These are phyloP conservation scores for Galerina marginata DNA, from an alignment of 768 basidiomycete genomes.

Conservation along the genomic window DNA sequence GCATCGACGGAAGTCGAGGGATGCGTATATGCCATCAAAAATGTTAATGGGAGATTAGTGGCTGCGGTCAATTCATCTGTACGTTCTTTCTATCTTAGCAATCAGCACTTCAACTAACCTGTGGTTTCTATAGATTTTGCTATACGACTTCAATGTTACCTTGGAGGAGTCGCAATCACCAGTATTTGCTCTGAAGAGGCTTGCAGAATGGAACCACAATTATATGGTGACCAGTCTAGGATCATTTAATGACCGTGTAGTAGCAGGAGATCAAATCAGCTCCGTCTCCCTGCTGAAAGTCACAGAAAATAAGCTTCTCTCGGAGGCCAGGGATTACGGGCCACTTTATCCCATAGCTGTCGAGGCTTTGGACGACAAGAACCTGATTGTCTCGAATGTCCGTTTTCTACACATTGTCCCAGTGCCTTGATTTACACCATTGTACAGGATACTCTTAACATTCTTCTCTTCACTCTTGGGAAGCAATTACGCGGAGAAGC, in stretches of 20 bases:
- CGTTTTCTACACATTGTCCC: conserved; percentile 17
- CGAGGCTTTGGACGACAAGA: conserved; percentile 57
- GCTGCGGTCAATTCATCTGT: conserved; percentile 83
- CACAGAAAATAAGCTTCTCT: conserved; percentile 45
- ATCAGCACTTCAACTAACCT: background rate
- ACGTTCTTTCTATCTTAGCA: conserved; percentile 28
- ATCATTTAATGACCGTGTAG: conserved; percentile 55
- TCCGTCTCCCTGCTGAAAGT: conserved; percentile 76
- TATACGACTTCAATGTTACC: conserved; percentile 45
- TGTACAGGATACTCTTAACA: conserved; percentile 65
- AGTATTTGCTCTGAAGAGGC: conserved; percentile 42
- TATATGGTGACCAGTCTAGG: conserved; percentile 77
- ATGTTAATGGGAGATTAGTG: conserved; percentile 55
- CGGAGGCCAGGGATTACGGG: conserved; percentile 74
- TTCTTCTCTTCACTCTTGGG: conserved; percentile 65
- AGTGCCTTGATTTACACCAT: conserved; percentile 2
- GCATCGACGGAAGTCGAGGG: conserved; percentile 58
- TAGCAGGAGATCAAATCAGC: conserved; percentile 82
- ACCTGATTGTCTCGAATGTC: conserved; percentile 79
- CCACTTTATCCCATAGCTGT: conserved; percentile 77
- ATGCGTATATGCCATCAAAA: conserved; percentile 69
- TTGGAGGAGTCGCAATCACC: conserved; percentile 34
- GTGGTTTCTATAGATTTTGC: conserved; percentile 43
- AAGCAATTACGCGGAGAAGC: conserved; percentile 43
- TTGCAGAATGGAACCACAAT: conserved; percentile 79